Evolutionary conservation across 345 rosid species (phyloP).

Genomic region (Conringia planisiliqua): DNA sequence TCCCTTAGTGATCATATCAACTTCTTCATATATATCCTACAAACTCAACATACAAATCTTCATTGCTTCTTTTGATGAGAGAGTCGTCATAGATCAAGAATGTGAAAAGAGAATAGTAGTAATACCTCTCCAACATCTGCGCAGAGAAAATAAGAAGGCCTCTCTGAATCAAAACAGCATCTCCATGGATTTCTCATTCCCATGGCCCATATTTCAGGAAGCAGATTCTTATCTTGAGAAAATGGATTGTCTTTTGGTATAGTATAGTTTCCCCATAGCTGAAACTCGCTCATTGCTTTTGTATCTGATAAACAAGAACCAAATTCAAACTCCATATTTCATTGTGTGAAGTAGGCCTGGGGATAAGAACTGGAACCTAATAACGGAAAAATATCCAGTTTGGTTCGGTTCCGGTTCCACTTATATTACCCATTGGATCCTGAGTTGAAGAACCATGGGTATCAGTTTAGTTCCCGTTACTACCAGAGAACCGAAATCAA

Average conservation of each 20-base stretch:
- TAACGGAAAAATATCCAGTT: too few relatives aligned
- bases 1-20: constrained; percentile 44
- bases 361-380: too few relatives aligned
- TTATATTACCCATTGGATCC: too few relatives aligned
- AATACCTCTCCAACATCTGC: constrained; percentile 57
- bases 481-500: too few relatives aligned
- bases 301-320: constrained; percentile 31
- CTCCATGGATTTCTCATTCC: constrained; percentile 61
- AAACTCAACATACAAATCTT: neutral
- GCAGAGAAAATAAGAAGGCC: constrained; percentile 47
- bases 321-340: neutral
- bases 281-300: constrained; percentile 20
- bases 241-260: constrained; percentile 51
- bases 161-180: constrained; percentile 55
- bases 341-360: neutral
- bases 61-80: neutral
- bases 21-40: constrained; percentile 56
- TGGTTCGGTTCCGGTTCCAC: too few relatives aligned
- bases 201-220: constrained; percentile 58
- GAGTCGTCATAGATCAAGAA: neutral
- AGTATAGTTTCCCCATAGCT: constrained; percentile 57
- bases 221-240: constrained; percentile 34
- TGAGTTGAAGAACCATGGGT: too few relatives aligned
- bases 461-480: too few relatives aligned
- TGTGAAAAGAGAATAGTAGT: neutral